Conservation (phyloP, 345 rosid species). For the Gynandropsis gynandra region DNA sequence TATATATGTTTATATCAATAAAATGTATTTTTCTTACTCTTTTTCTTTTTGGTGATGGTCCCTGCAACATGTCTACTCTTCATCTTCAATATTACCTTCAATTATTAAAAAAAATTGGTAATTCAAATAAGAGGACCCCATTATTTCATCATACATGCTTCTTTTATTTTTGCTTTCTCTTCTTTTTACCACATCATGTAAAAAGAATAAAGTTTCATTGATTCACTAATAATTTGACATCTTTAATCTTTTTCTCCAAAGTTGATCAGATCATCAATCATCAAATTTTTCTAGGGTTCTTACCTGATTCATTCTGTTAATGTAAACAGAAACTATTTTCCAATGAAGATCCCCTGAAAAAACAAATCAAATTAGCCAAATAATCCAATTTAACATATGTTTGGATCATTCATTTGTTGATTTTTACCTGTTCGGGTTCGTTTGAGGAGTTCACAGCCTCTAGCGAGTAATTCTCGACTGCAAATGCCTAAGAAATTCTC, state of each 20-base stretch:
- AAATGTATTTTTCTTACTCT: conserved; percentile 46
- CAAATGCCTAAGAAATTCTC: conserved; percentile 88
- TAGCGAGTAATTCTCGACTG: conserved; percentile 82
- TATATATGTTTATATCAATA: not conserved
- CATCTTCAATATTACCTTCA: conserved; percentile 96
- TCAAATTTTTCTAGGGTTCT: not conserved
- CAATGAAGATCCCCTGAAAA: conserved; percentile 93
- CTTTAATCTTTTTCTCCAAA: conserved; percentile 23
- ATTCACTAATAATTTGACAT: conserved; percentile 28
- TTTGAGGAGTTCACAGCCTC: conserved; percentile 95
- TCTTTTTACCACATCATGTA: conserved; percentile 29
- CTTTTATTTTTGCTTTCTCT: conserved; percentile 26
- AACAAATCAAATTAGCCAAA: conserved; percentile 13
- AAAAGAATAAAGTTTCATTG: conserved; percentile 28
- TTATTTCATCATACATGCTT: conserved; percentile 15
- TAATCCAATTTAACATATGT: too few species aligned
- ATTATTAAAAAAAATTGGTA: conserved; percentile 3
- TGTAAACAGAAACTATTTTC: conserved; percentile 90
- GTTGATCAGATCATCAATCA: conserved; percentile 27
- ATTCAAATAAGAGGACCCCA: conserved; percentile 22
- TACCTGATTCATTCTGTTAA: conserved; percentile 88
- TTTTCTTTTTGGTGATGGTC: conserved; percentile 98
- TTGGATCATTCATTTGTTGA: too few species aligned
- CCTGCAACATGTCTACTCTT: conserved; percentile 95
- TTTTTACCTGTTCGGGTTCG: conserved; percentile 95